Base-by-base conservation (phyloP, 202 grass and related monocot genomes). In the Tripidium arundinaceum region DNA sequence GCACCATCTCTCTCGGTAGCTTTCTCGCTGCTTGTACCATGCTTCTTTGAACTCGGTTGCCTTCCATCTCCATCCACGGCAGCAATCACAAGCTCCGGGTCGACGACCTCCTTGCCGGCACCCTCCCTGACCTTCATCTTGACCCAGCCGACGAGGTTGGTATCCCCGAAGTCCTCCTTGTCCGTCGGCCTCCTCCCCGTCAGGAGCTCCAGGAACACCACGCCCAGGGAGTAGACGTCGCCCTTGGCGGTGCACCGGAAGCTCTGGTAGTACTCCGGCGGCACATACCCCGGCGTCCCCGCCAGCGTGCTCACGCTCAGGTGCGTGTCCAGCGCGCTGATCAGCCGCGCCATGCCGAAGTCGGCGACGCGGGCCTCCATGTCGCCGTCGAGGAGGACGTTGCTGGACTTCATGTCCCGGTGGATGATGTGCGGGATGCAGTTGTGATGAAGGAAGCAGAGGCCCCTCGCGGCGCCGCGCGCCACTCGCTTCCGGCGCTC, bases 341-440 rank as follows among this genome's bases (percentile, higher is more conserved):
- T 93, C 1, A 97, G 91, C 29, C 94, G 47, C 3, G 94, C 94
- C 94, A 97, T 97, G 18, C 94, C 94, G 63, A 93, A 97, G 76
- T 97, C 94, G 0, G 94, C 86, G 21, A 93, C 94, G 13, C 87
- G 74, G 0, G 94, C 87, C 63, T 91, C 89, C 89, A 97, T 88
- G 29, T 70, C 73, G 18, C n/a, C 85, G 75, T 97, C 91, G 27
- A 97, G 73, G 46, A 97, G 85, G 42, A 97, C 94, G 41, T 97
- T 97, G 82, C 94, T 97, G 52, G 94, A 97, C 77, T 97, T 97
- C 94, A 97, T 97, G 82, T 97, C 94, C 4, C 94, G 91, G 83
- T 97, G 94, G 69, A 97, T 97, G 72, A 97, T 97, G 83, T 97
- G 94, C 16, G 94, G 94, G 77, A 97, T 93, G 91, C 94, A 97